Conservation (phyloP, 2,329 filamentous ascomycete species). For the Arthrobotrys sphaeroides region DNA sequence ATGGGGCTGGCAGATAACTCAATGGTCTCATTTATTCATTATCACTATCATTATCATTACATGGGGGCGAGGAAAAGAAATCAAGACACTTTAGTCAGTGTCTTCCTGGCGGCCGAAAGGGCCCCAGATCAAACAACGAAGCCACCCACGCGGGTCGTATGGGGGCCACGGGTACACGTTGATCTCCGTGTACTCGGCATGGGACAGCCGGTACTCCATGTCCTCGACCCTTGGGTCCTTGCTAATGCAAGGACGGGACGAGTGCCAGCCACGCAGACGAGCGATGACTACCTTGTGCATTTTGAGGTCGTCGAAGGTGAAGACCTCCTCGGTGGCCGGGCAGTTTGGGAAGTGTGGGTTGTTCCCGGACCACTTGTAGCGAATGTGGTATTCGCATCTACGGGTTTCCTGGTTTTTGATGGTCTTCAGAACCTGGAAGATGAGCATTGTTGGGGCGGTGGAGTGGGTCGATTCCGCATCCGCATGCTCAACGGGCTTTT, state of each 20-base stretch:
- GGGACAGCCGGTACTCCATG: conserved; percentile 1
- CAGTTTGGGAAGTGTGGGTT: conserved; percentile 20
- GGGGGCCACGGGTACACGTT: conserved; percentile 17
- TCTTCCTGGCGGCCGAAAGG: background rate
- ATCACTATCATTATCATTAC: no score
- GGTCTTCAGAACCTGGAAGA: conserved; percentile 19
- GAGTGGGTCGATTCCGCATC: background rate
- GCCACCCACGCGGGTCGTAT: conserved; percentile 29
- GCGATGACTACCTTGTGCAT: conserved; percentile 10
- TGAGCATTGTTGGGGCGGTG: conserved; percentile 5
- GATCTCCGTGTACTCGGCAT: conserved; percentile 10
- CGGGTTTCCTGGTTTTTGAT: conserved; percentile 7
- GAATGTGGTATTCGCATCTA: conserved; percentile 25
- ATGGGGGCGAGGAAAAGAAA: no score
- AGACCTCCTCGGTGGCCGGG: background rate
- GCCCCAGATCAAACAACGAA: conserved; percentile 33
- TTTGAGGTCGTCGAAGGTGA: conserved; percentile 25
- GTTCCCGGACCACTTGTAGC: conserved; percentile 21
- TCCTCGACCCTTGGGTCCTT: conserved; percentile 40
- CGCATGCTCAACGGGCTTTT: background rate
- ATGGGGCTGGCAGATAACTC: no score
- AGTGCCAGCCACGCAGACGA: conserved; percentile 22
- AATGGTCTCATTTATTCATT: no score
- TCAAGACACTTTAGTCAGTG: background rate
- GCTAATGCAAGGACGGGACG: conserved; percentile 9